Conservation (phyloP, 768 basidiomycete genomes). For the Amanita brunnescens region DNA sequence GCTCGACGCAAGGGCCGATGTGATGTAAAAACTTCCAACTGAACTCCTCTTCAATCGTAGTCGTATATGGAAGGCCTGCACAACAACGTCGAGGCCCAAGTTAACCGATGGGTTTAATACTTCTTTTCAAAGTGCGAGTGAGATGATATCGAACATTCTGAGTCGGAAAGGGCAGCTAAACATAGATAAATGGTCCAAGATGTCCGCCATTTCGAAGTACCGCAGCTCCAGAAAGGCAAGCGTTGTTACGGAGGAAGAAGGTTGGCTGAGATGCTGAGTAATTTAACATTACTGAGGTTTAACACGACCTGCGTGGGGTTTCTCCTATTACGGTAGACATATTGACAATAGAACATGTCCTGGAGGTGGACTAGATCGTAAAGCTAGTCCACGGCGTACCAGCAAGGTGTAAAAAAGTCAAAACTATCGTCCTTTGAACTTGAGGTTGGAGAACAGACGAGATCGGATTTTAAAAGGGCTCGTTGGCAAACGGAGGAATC, state of each 20-base stretch:
- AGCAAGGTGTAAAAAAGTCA: not conserved
- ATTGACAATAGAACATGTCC: not conserved
- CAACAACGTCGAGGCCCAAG: not conserved
- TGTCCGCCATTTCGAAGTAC: not conserved
- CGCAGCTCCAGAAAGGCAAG: not conserved
- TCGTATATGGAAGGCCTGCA: conserved; percentile 1
- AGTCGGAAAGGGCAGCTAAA: not conserved
- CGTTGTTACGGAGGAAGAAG: not conserved
- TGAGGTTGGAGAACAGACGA: not conserved
- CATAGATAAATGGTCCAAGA: not conserved
- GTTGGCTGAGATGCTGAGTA: not conserved
- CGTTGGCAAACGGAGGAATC: no score
- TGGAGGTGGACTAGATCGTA: not conserved
- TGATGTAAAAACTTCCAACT: not conserved
- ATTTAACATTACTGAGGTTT: not conserved
- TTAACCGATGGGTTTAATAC: not conserved
- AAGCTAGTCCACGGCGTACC: not conserved
- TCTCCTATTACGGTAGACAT: not conserved
- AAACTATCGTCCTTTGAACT: not conserved
- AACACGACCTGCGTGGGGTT: not conserved
- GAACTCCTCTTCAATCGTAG: no score
- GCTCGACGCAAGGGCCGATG: not conserved
- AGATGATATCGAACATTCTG: not conserved
- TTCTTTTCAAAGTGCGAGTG: not conserved
- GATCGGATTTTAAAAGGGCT: not conserved